Conservation (phyloP, 441 rosid genomes). For the Populus hybrid region DNA sequence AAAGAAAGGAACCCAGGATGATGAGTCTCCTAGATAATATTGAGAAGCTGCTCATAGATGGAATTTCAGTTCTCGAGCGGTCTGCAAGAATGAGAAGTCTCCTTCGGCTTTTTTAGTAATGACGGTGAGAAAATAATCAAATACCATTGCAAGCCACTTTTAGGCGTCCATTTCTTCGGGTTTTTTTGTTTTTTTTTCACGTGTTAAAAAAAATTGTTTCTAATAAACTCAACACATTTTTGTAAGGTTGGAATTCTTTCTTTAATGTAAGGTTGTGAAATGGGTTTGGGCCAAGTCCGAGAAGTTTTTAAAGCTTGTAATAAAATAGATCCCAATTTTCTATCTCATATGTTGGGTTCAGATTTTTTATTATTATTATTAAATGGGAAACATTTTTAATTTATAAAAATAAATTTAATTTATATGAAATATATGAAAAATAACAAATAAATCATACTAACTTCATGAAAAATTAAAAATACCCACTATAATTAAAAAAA, state of each 20-base stretch:
- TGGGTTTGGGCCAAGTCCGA: neutral
- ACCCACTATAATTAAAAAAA: no score
- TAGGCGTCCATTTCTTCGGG: neutral
- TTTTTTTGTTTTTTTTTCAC: no score
- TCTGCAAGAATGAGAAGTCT: neutral
- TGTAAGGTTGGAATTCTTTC: neutral
- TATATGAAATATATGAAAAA: no score
- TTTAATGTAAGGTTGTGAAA: neutral
- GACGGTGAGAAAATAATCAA: neutral
- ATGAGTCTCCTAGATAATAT: neutral
- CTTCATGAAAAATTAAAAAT: no score
- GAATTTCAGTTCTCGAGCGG: neutral
- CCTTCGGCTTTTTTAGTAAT: neutral
- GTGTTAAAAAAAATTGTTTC: neutral
- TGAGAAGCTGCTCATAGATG: neutral
- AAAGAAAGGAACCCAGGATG: slow-evolving; percentile 30
- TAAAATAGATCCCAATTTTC: neutral
- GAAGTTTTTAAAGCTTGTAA: neutral
- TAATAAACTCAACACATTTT: neutral
- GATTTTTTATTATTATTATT: no score
- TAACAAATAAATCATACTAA: no score
- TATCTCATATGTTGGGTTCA: neutral
- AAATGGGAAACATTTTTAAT: neutral
- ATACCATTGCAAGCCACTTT: neutral
- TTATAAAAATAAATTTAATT: no score